Base-by-base conservation (phyloP, 2,329 filamentous ascomycete species). In the Trichoderma citrinoviride region DNA sequence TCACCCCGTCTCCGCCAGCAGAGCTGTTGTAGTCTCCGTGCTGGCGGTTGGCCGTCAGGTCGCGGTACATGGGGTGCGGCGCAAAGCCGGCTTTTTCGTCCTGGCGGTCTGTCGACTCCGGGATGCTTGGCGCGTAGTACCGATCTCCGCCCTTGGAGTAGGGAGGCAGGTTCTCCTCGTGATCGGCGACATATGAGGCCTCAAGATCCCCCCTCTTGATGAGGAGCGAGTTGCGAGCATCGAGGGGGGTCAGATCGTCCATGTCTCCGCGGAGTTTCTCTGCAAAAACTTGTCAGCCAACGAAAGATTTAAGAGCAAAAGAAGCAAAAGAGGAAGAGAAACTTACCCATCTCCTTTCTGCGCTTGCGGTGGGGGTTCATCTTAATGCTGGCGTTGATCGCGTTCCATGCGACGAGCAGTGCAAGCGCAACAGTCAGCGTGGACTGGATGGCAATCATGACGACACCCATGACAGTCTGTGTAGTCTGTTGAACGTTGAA, bases 401-500 rank as follows among this genome's bases (percentile, higher is more conserved):
- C 92, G 74, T 98, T 98, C 80, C 93, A 91, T 12, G 86, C 85
- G 71, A 99, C 96, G 33, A 98, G 83, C 58, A 98, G 90, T 3
- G 92, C 93, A 64, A 99, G 82, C 25, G 92, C 77, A 67, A 85
- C 93, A 6, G 93, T 96, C 70, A 99, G 80, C 0, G 89, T 85
- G 0, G 91, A 91, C 78, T 99, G 95, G 5, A 98, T 84, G n/a
- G 89, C 92, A 69, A 98, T 95, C 66, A 99, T 84, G 17, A 93
- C 91, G n/a, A 98, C 87, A 63, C 95, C 95, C 17, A 92, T 94
- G 56, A 98, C 86, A 0, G 95, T 98, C 81, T 97, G 92, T 10
- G 94, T 97, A 10, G 93, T 96, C 77, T 97, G 89, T 6, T 88
- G 85, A 70, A 99, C 89, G 65, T 91, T 91, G 61, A 99, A 87